These are phyloP conservation scores for Peniophora sp. DNA, from an alignment of 1,284 basidiomycete species.

Conservation along the genomic window DNA sequence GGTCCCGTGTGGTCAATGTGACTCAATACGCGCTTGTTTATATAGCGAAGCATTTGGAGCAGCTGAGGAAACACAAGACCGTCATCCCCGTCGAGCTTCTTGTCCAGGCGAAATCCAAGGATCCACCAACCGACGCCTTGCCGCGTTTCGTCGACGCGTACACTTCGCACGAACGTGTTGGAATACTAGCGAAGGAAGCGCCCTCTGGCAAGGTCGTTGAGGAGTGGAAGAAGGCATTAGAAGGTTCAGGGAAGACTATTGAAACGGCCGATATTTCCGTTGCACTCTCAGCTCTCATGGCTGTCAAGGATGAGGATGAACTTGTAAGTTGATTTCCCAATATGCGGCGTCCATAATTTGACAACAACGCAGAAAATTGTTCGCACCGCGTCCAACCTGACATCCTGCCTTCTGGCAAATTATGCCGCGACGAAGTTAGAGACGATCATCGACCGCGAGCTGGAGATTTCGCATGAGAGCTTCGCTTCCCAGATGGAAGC, in stretches of 20 bases:
- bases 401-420: slow-evolving; percentile 79
- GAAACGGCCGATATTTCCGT: slow-evolving; percentile 75
- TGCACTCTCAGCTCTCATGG: slow-evolving; percentile 73
- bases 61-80: slow-evolving; percentile 50
- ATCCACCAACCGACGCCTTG: slow-evolving; percentile 60
- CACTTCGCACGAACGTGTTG: slow-evolving; percentile 52
- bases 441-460: slow-evolving; percentile 85
- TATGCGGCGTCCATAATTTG: not conserved
- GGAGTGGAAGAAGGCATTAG: slow-evolving; percentile 69
- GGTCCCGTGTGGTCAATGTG: not conserved
- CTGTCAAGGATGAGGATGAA: slow-evolving; percentile 89
- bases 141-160: slow-evolving; percentile 55
- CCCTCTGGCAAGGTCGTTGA: slow-evolving; percentile 73
- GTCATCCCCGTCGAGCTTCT: slow-evolving; percentile 59
- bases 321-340: slow-evolving; percentile 47
- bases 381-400: slow-evolving; percentile 70
- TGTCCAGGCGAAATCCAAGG: slow-evolving; percentile 68
- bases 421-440: slow-evolving; percentile 88
- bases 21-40: slow-evolving; percentile 13
- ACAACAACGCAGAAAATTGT: slow-evolving; percentile 58
- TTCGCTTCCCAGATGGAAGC: slow-evolving; percentile 82
- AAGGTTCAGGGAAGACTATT: slow-evolving; percentile 47
- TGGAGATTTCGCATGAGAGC: slow-evolving; percentile 84
- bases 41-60: slow-evolving; percentile 68
- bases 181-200: slow-evolving; percentile 68